Conservation (phyloP, 352 stramenopile genomes). For the Peronospora farinosa region DNA sequence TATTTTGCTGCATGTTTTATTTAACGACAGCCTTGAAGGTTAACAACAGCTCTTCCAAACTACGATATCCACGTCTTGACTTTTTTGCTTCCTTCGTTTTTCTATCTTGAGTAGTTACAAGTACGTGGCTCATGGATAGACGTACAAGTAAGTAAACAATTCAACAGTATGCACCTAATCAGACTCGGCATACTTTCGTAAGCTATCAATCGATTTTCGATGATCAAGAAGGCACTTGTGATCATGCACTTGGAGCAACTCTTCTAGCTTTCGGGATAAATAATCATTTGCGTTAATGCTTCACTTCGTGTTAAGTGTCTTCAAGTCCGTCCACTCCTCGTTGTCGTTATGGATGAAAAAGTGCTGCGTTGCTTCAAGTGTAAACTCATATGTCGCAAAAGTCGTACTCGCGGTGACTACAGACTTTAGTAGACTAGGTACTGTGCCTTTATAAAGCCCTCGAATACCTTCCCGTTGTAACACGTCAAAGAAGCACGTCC, state of each 20-base stretch:
- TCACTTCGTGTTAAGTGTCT: constrained; percentile 11
- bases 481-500: constrained; percentile 54
- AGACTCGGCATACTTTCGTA: too few relatives aligned
- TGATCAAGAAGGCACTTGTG: neutral
- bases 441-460: constrained; percentile 76
- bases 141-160: too few relatives aligned
- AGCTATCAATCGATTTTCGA: too few relatives aligned
- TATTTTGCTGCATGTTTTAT: constrained; percentile 36
- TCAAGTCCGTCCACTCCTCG: constrained; percentile 13
- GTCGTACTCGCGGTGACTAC: constrained; percentile 69
- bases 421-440: constrained; percentile 75
- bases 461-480: constrained; percentile 52
- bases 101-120: too few relatives aligned
- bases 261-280: too few relatives aligned
- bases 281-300: neutral
- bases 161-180: too few relatives aligned
- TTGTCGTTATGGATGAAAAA: constrained; percentile 11
- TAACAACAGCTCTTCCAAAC: neutral
- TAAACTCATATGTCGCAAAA: constrained; percentile 72
- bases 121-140: too few relatives aligned
- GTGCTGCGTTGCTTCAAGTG: constrained; percentile 37
- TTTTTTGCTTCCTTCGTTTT: constrained; percentile 1
- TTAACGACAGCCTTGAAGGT: constrained; percentile 22
- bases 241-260: neutral
- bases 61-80: constrained; percentile 1